Evolutionary conservation across 164 flowering plant genomes (phyloP), one percentile per base, ranked within the genome.

Genomic region (Sextonia rubra): DNA sequence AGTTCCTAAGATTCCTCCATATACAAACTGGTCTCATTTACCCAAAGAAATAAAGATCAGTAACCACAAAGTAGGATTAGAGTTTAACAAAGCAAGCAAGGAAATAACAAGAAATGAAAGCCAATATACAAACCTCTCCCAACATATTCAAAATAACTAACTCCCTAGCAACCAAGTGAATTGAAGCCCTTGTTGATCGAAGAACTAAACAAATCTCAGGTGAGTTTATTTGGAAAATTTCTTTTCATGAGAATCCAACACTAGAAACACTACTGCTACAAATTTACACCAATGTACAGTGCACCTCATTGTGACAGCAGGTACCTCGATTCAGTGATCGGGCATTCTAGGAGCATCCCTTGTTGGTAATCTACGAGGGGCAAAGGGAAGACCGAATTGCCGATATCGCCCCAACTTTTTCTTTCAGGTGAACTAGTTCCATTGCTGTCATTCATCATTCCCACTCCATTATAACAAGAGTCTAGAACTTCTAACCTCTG

Each of bases 321-420:
- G 77, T 74, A 83, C 69, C 77, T 77, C 17, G 80, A 71, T n/a
- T 82, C 82, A 23, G 77, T 76, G 44, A 76, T 72, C 22, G 73
- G 58, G 64, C 71, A 58, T 68, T 78, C 79, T 68, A 79, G 84
- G 44, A 69, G 66, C 71, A 75, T 27, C 49, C 61, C 72, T 71
- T 73, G 80, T 72, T 83, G 86, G 77, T 64, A 67, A 71, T 25
- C 73, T 71, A 82, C 85, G 55, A 76, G 52, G 58, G 74, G 61
- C 24, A 78, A 77, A 74, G 78, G 71, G 70, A 81, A 78, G 58
- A 70, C 69, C 30, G 82, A 74, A 67, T 85, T 79, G 62, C 74
- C 79, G 18, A 75, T 78, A 60, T 86, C 85, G 17, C 73, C 85
- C 91, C 87, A 87, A 25, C 77, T 69, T 20, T 37, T 67, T 68